Evolutionary conservation across 352 stramenopile species (phyloP), one percentile per base, ranked within the genome.

Genomic region (Pythium chondricola): DNA sequence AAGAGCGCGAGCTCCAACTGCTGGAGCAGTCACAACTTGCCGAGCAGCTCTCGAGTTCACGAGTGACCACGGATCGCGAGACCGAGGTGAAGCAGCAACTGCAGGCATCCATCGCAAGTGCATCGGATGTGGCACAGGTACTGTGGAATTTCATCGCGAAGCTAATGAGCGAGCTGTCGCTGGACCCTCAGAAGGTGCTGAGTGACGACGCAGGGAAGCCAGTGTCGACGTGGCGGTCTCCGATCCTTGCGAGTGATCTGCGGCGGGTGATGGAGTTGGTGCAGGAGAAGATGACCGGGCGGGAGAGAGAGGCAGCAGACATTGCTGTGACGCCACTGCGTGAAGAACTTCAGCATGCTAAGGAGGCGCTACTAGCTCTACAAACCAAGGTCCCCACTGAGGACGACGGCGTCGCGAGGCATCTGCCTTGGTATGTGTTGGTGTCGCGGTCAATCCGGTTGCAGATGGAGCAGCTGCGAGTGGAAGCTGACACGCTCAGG

Each of bases 391-490:
- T n/a, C n/a, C n/a, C n/a, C n/a, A n/a, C n/a, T n/a, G n/a, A n/a
- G n/a, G n/a, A n/a, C 6, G 61, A 65, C 27, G 59, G 58, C 7
- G 57, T 80, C 21, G 57, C 67, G 18, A 56, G 53, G 4, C 68
- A 83, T 52, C 49, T 85, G n/a, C 72, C 74, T 1, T 87, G 74
- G 78, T 87, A 85, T 43, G 48, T 76, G 2, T 46, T 39, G n/a
- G 57, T 60, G 0, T 61, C 60, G 33, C 54, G 55, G 29, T 61
- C 61, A 0, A 47, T 83, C 18, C 73, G 72, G 26, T 56, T 56
- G 8, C 44, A 60, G 6, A 45, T 58, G 4, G 36, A 48, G 38
- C 26, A 48, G 27, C 60, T 77, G 26, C 70, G 61, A 9, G 58
- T 65, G 5, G 49, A 65, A 16, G 53, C 55, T 2, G 46, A 68